Base-by-base conservation (phyloP, 148 eudicot species). In the Hydrangea macrophylla region DNA sequence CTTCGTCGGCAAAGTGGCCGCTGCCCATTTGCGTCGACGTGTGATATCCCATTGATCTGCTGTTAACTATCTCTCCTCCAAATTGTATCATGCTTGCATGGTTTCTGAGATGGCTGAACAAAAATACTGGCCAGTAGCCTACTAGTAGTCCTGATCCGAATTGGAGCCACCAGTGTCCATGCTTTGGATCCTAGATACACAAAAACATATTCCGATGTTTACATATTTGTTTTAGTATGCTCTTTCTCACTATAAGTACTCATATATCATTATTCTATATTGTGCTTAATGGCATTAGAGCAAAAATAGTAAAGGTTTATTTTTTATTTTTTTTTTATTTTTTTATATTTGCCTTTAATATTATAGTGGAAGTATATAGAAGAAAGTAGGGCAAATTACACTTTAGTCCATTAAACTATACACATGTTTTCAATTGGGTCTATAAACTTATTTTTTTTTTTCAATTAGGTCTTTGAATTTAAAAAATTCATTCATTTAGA, bases 1-100 rank as follows among this genome's bases (percentile, higher is more conserved):
- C 97, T 70, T 84, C 87, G 56, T 82, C 88, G 0, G 93, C 90
- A 68, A 95, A 95, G 79, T 83, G 90, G 8, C 99, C 99, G 53
- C 99, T 91, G 0, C 97, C 99, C 99, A 95, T 95, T 50, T 95
- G 97, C 31, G 99, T 95, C 26, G 90, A 79, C 7, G 99, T 95
- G 83, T 95, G 99, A 53, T 50, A 81, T 40, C 99, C 99, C 60
- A 30, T 75, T 50, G 99, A 85, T 36, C 85, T 60, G n/a, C 74
- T 60, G 73, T 91, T 95, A 5, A 95, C 96, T 58, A 94, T 83
- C 48, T 95, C 99, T 24, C 99, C 99, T 66, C 99, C 99, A 61
- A 91, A 95, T 60, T 94, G 99, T 58, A 91, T 71, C 99, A 94
- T 95, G 81, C 86, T 87, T 36, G 97, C 97, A 61, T 89, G 93